Evolutionary conservation across 441 rosid genomes (phyloP).

Genomic region (Euphorbia celastroides): DNA sequence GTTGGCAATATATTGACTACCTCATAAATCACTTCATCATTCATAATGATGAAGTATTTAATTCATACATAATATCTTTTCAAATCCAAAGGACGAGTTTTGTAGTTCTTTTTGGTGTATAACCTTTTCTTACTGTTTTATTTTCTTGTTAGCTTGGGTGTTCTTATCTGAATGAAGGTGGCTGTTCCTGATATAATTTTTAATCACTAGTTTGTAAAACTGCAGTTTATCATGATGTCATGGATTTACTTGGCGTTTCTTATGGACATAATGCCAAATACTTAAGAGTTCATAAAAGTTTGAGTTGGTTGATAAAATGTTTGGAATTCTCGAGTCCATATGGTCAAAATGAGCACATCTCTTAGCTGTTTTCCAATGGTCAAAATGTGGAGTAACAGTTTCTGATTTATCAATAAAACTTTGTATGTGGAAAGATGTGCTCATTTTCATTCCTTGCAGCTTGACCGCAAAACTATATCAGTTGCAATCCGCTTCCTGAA

Average conservation of each 20-base stretch:
- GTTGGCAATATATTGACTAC: neutral
- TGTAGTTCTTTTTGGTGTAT: neutral
- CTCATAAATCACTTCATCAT: neutral
- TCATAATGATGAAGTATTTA: neutral
- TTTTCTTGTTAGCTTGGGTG: neutral
- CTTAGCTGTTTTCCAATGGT: constrained; percentile 3
- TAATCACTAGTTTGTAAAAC: neutral
- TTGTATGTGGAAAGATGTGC: neutral
- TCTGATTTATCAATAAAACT: neutral
- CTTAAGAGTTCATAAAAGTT: neutral
- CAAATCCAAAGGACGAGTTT: neutral
- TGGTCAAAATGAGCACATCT: neutral
- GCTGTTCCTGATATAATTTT: neutral
- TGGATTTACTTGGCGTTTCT: neutral
- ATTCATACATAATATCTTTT: neutral
- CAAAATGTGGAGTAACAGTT: neutral
- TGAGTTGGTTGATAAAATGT: neutral
- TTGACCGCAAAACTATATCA: constrained; percentile 61
- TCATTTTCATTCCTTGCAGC: constrained; percentile 34
- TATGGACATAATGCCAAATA: neutral
- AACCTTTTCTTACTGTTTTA: neutral
- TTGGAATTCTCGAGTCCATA: neutral
- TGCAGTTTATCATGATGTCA: neutral
- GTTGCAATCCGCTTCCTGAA: constrained; percentile 75
- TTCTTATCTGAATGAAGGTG: neutral